These are phyloP conservation scores for Fusarium sp. DNA, from an alignment of 2,329 filamentous ascomycete genomes.

Conservation along the genomic window DNA sequence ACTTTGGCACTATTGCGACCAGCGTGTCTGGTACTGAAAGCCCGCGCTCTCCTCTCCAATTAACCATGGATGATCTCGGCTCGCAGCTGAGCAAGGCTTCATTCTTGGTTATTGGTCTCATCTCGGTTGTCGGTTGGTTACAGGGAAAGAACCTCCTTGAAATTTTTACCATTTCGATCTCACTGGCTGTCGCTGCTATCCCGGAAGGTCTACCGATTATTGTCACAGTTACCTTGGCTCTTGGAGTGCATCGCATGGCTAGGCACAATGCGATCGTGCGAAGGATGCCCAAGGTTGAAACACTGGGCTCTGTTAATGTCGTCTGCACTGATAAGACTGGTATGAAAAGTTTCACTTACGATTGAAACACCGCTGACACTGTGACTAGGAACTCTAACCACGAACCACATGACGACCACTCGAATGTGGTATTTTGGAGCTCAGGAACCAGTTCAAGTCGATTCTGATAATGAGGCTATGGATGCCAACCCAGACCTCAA, in stretches of 20 bases:
- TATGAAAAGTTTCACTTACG: conserved; percentile 46
- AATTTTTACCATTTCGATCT: conserved; percentile 98
- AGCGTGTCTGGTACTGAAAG: conserved; percentile 96
- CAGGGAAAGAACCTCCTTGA: conserved; percentile 91
- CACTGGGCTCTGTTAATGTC: conserved; percentile 98
- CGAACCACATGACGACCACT: conserved; percentile 98
- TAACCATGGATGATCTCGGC: conserved; percentile 97
- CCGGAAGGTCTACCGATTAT: conserved; percentile 97
- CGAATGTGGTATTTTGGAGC: conserved; percentile 96
- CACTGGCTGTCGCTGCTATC: conserved; percentile 94
- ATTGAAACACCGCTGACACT: conserved; percentile 25
- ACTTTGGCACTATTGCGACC: conserved; percentile 95
- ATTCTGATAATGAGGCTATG: conserved; percentile 64
- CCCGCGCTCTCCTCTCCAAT: conserved; percentile 89
- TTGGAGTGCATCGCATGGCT: conserved; percentile 97
- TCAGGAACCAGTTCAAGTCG: conserved; percentile 62
- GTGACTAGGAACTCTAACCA: conserved; percentile 83
- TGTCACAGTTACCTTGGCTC: conserved; percentile 93
- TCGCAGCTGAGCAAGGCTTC: conserved; percentile 97
- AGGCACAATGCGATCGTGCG: conserved; percentile 94
- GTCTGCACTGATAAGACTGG: conserved; percentile 98
- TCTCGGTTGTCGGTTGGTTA: conserved; percentile 89
- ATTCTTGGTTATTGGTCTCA: conserved; percentile 92
- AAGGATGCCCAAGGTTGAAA: conserved; percentile 96
- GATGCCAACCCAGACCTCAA: conserved; percentile 69